These are phyloP conservation scores for Lecanicillium sp. DNA, from an alignment of 2,329 filamentous ascomycete species.

Conservation along the genomic window DNA sequence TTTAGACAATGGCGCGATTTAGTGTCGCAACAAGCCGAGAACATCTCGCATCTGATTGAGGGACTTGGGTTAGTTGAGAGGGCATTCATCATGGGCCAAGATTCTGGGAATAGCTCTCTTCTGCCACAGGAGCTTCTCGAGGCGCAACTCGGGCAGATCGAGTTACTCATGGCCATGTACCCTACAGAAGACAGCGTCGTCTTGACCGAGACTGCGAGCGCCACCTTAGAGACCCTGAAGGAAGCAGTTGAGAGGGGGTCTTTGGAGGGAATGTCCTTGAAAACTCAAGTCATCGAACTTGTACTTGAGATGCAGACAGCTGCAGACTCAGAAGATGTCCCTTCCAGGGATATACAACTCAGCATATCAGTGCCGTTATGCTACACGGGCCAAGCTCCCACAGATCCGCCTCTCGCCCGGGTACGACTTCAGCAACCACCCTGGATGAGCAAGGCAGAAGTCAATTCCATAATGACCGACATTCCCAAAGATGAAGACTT, in stretches of 20 bases:
- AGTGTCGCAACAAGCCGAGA: no score
- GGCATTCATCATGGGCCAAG: background rate
- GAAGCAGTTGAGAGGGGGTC: background rate
- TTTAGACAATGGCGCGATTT: no score
- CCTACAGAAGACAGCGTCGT: slow-evolving; percentile 30
- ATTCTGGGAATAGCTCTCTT: background rate
- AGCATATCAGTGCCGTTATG: slow-evolving; percentile 31
- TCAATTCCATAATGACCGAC: slow-evolving; percentile 30
- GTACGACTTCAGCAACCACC: slow-evolving; percentile 41
- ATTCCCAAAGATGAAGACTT: slow-evolving; percentile 39
- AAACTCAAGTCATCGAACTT: background rate
- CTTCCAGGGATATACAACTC: slow-evolving; percentile 23
- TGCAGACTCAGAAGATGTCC: slow-evolving; percentile 11
- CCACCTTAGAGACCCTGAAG: slow-evolving; percentile 18
- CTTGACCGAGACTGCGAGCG: slow-evolving; percentile 20
- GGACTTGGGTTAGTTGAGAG: background rate
- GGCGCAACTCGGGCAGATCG: slow-evolving; percentile 42
- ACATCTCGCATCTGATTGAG: background rate
- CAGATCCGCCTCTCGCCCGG: slow-evolving; percentile 35
- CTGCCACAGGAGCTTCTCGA: slow-evolving; percentile 40
- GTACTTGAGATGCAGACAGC: slow-evolving; percentile 9
- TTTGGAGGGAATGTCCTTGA: no score
- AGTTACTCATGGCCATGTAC: slow-evolving; percentile 50
- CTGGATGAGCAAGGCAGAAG: slow-evolving; percentile 47
- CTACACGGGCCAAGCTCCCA: slow-evolving; percentile 1